Conservation (phyloP, 306 rosid genomes). For the Begonia loranthoides region DNA sequence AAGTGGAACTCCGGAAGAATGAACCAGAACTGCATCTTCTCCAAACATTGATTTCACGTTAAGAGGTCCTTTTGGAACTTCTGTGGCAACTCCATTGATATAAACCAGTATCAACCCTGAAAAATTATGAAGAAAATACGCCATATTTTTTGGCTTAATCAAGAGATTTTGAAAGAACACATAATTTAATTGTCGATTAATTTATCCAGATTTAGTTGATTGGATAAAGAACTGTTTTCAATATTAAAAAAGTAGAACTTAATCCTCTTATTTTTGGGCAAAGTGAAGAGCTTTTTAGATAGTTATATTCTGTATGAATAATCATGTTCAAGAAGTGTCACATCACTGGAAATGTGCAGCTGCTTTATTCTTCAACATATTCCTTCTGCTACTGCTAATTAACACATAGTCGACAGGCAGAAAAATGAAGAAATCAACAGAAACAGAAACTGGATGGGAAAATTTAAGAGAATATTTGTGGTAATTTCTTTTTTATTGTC, state of each 20-base stretch:
- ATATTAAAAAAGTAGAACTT: slow-evolving; percentile 29
- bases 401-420: too few species aligned
- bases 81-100: slow-evolving; percentile 71
- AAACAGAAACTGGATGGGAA: neutral
- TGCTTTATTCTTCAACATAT: slow-evolving; percentile 15
- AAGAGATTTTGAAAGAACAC: too few species aligned
- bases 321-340: slow-evolving; percentile 38
- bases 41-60: slow-evolving; percentile 61
- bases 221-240: slow-evolving; percentile 23
- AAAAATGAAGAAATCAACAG: neutral
- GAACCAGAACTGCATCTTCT: slow-evolving; percentile 49
- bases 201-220: too few species aligned
- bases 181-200: too few species aligned
- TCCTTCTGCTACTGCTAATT: neutral
- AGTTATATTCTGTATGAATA: slow-evolving; percentile 1
- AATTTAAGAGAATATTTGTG: too few species aligned
- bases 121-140: neutral
- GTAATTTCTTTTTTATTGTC: too few species aligned
- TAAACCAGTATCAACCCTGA: slow-evolving; percentile 58
- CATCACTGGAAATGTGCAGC: slow-evolving; percentile 34
- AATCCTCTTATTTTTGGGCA: slow-evolving; percentile 35
- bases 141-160: too few species aligned
- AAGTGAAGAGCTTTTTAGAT: slow-evolving; percentile 10
- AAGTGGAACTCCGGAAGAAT: slow-evolving; percentile 68
- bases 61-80: slow-evolving; percentile 54